A percentile compares a stretch with the other conserved stretches of the same genome.
These are phyloP conservation scores for Trichosporon sp. DNA, from an alignment of 1,284 basidiomycete species.

Conservation along the genomic window DNA sequence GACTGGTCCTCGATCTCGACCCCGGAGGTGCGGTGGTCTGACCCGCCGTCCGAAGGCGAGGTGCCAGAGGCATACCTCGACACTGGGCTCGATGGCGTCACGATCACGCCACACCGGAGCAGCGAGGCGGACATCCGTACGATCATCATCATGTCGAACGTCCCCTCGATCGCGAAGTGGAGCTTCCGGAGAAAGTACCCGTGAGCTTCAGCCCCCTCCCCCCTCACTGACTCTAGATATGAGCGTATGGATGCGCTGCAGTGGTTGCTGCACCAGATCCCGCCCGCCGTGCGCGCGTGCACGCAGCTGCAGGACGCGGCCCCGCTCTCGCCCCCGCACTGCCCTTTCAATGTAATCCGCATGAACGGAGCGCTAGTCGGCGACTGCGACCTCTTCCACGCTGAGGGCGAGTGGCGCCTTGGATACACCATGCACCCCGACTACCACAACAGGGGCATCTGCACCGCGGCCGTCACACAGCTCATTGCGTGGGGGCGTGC, in stretches of 20 bases:
- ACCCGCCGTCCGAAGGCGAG: not conserved
- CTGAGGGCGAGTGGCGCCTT: not conserved
- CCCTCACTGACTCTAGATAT: not conserved
- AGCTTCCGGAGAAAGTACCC: not conserved
- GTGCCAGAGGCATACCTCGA: not conserved
- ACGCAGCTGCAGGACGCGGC: not conserved
- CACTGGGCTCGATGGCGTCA: not conserved
- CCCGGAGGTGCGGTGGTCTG: not conserved
- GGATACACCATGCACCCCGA: not conserved
- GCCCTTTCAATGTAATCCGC: not conserved
- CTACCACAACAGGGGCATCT: not conserved
- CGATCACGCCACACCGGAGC: not conserved
- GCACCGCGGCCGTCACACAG: not conserved
- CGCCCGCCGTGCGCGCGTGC: not conserved
- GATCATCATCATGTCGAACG: not conserved
- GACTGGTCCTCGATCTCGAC: not conserved
- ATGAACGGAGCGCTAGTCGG: not conserved
- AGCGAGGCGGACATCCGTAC: not conserved
- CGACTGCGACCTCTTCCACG: not conserved
- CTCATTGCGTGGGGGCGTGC: not conserved
- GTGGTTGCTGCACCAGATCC: not conserved
- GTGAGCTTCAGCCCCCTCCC: not conserved
- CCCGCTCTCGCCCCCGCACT: not conserved
- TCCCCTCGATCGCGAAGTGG: not conserved
- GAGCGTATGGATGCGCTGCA: not conserved